Evolutionary conservation across 2,329 filamentous ascomycete species (phyloP).

Genomic region (Knufia petricola): DNA sequence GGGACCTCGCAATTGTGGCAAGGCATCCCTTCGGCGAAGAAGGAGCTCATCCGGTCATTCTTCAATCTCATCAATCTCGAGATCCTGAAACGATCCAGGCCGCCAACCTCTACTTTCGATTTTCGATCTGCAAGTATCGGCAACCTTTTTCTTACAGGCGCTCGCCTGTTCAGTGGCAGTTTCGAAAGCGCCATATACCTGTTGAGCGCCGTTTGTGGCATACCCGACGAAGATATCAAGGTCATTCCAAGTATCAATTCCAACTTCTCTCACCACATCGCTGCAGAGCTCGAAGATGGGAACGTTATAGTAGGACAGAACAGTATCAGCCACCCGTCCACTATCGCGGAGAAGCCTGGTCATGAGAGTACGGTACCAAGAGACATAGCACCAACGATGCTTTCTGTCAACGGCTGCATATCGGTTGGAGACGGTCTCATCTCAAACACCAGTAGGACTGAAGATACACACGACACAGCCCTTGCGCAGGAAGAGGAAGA

Average conservation of each 20-base stretch:
- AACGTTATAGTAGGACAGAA: conserved; percentile 82
- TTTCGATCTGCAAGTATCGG: conserved; percentile 68
- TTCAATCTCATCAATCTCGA: conserved; percentile 69
- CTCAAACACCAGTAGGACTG: neutral
- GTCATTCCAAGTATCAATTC: conserved; percentile 88
- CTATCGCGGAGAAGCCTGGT: neutral
- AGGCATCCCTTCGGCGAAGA: conserved; percentile 59
- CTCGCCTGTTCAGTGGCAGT: conserved; percentile 79
- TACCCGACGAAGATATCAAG: conserved; percentile 59
- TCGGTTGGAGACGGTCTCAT: neutral
- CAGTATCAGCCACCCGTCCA: conserved; percentile 73
- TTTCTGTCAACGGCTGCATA: neutral
- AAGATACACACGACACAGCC: neutral
- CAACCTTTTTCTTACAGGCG: conserved; percentile 73
- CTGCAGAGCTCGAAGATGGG: conserved; percentile 67
- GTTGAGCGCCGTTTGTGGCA: conserved; percentile 74
- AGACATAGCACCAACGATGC: neutral
- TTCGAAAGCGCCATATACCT: conserved; percentile 91
- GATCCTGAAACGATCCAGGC: conserved; percentile 65
- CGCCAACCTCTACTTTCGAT: conserved; percentile 61
- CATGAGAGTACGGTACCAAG: neutral
- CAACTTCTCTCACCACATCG: conserved; percentile 93
- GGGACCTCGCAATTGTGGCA: conserved; percentile 68
- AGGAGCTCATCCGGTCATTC: conserved; percentile 66
- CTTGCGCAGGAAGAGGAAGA: conserved; percentile 27